Evolutionary conservation across 371 early-diverging fungal genomes (phyloP).

Genomic region (Nematocida sp.): DNA sequence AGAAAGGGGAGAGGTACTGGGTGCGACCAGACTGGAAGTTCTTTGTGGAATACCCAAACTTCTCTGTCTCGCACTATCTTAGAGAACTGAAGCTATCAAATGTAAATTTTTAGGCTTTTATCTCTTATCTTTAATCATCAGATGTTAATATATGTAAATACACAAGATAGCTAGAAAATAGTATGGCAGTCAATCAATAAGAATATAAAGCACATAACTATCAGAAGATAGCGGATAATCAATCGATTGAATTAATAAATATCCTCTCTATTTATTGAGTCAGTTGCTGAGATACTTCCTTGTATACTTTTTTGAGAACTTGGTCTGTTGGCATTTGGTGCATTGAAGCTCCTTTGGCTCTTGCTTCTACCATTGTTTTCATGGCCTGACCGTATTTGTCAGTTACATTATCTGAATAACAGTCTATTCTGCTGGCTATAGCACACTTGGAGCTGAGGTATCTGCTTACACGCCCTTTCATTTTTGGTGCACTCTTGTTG

Average conservation of each 20-base stretch:
- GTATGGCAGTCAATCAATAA: no score
- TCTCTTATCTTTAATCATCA: no score
- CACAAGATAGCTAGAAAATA: no score
- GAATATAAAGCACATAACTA: no score
- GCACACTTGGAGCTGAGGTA: slow-evolving; percentile 81
- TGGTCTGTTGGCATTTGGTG: slow-evolving; percentile 51
- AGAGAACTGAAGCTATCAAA: no score
- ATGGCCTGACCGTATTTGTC: slow-evolving; percentile 49
- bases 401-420: slow-evolving; percentile 66
- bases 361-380: slow-evolving; percentile 48
- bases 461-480: slow-evolving; percentile 83
- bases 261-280: neutral
- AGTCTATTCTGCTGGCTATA: slow-evolving; percentile 82
- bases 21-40: slow-evolving; percentile 36
- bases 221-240: no score
- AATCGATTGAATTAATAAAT: neutral
- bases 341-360: slow-evolving; percentile 38
- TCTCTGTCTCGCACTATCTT: neutral
- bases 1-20: neutral
- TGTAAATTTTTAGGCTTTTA: no score
- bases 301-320: slow-evolving; percentile 37
- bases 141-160: no score
- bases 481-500: slow-evolving; percentile 74
- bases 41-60: slow-evolving; percentile 44
- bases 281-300: neutral